These are phyloP conservation scores for Euphrasia confusa DNA, from an alignment of 257 asterid genomes.

Conservation along the genomic window DNA sequence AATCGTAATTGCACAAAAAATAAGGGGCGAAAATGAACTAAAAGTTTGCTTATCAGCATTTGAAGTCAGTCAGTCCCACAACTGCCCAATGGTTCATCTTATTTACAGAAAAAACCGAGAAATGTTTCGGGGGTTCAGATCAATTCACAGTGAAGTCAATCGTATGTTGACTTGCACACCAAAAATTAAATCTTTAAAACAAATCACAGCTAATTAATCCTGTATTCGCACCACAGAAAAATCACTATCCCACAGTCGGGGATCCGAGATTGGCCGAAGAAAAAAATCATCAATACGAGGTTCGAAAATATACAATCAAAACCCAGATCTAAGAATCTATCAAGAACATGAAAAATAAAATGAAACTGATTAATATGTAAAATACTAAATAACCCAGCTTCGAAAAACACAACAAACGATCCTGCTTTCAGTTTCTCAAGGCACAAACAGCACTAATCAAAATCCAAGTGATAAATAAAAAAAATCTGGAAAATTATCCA, in stretches of 20 bases:
- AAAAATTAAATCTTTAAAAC: background rate
- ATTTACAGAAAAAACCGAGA: background rate
- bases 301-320: background rate
- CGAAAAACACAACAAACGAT: background rate
- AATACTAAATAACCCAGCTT: background rate
- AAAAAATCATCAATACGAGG: background rate
- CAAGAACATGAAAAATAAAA: background rate
- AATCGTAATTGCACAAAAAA: too few relatives aligned
- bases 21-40: too few relatives aligned
- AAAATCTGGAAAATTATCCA: background rate
- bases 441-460: constrained; percentile 21
- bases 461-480: background rate
- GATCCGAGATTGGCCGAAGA: constrained; percentile 16
- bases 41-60: too few relatives aligned
- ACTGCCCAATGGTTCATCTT: background rate
- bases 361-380: background rate
- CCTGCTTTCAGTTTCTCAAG: background rate
- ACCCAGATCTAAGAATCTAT: constrained; percentile 26
- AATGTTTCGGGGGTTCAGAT: background rate
- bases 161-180: background rate
- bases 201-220: background rate
- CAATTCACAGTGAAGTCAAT: constrained; percentile 1
- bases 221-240: background rate
- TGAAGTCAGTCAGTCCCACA: too few relatives aligned
- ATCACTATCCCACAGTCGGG: background rate